Evolutionary conservation across 345 rosid genomes (phyloP).

Genomic region (Salix caprea): DNA sequence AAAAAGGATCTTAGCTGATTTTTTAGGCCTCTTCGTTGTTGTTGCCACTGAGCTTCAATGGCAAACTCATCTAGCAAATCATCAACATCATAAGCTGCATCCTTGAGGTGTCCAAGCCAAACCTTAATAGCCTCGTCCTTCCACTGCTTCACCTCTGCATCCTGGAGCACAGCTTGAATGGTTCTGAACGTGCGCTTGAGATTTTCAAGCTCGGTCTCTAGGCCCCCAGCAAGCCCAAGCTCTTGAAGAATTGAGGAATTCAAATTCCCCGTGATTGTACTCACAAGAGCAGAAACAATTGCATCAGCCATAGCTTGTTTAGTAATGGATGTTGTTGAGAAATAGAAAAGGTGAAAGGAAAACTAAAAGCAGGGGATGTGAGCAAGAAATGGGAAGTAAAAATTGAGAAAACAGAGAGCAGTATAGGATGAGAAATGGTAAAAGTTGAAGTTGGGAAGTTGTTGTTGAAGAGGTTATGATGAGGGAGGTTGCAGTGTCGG

Average conservation of each 20-base stretch:
- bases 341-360: too few species aligned
- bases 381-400: too few species aligned
- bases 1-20: neutral
- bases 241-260: neutral
- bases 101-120: conserved; percentile 4
- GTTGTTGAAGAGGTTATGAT: too few species aligned
- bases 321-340: too few species aligned
- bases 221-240: neutral
- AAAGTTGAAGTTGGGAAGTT: too few species aligned
- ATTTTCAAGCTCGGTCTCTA: neutral
- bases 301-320: neutral
- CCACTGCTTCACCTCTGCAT: conserved; percentile 13
- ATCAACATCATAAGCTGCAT: conserved; percentile 7
- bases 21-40: neutral
- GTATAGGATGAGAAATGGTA: too few species aligned
- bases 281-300: conserved; percentile 2
- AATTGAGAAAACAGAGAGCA: too few species aligned
- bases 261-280: neutral
- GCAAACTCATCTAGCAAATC: conserved; percentile 5
- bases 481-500: too few species aligned
- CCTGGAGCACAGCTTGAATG: conserved; percentile 8
- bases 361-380: too few species aligned
- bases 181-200: neutral
- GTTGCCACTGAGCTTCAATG: neutral
- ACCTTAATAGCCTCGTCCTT: neutral